These are phyloP conservation scores for Cyclostephanos tholiformis DNA, from an alignment of 108 stramenopile species.

Conservation along the genomic window DNA sequence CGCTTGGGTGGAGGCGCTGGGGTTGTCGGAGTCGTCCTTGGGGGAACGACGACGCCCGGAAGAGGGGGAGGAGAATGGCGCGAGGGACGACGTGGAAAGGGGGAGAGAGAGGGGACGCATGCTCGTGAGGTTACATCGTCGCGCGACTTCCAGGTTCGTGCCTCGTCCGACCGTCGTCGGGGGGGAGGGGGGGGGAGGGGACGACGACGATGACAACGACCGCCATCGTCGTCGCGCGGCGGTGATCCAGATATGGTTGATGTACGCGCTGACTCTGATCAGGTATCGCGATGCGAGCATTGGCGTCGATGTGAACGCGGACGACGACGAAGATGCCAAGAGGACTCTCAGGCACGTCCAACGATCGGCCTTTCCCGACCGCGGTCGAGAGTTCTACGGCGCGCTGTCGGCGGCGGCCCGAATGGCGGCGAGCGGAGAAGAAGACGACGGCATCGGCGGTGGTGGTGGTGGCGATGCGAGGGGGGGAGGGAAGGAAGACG, in stretches of 20 bases:
- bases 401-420: conserved; percentile 5
- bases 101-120: not conserved
- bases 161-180: not conserved
- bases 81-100: no score
- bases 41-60: not conserved
- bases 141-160: conserved; percentile 74
- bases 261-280: conserved; percentile 52
- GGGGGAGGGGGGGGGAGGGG: no score
- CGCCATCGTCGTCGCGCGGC: conserved; percentile 17
- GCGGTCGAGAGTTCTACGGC: conserved; percentile 16
- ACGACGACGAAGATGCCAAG: conserved; percentile 7
- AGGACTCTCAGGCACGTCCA: conserved; percentile 41
- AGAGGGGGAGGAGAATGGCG: no score
- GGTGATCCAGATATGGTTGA: conserved; percentile 70
- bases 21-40: not conserved
- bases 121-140: conserved; percentile 58
- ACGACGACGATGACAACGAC: not conserved
- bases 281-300: no score
- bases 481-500: no score
- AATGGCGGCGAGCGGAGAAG: not conserved
- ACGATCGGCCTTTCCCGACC: conserved; percentile 23
- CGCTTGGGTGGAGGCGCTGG: conserved; percentile 43
- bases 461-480: not conserved
- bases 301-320: not conserved
- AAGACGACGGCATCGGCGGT: not conserved